phyloP scores from a whole-genome alignment of 2,329 filamentous ascomycete species.

The Ophiostoma populinum region DNA sequence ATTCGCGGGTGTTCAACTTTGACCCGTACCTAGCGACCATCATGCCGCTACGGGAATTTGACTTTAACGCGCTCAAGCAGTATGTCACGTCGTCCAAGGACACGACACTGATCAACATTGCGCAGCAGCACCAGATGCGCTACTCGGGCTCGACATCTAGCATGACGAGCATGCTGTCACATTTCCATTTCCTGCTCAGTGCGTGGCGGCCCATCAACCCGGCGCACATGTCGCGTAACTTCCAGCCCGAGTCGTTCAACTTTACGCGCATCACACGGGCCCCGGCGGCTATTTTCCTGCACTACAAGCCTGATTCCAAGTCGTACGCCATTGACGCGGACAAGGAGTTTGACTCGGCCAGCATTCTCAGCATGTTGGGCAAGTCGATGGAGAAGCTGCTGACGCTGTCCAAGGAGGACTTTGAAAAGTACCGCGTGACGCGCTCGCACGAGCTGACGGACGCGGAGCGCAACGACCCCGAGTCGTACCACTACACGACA shows the following conservation, averaged over 20 bases:
- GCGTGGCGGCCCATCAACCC: slow-evolving; percentile 60
- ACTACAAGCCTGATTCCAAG: slow-evolving; percentile 64
- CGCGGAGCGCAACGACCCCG: slow-evolving; percentile 52
- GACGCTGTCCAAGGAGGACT: slow-evolving; percentile 66
- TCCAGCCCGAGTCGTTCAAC: slow-evolving; percentile 39
- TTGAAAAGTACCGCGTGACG: slow-evolving; percentile 62
- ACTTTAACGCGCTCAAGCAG: slow-evolving; percentile 68
- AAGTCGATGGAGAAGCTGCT: slow-evolving; percentile 95
- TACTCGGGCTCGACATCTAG: slow-evolving; percentile 94
- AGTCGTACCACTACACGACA: slow-evolving; percentile 76
- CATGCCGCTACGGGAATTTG: slow-evolving; percentile 85
- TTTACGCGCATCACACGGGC: slow-evolving; percentile 59
- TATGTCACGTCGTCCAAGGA: slow-evolving; percentile 92
- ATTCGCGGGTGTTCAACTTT: slow-evolving; percentile 85
- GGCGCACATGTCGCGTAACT: slow-evolving; percentile 47
- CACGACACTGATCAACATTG: slow-evolving; percentile 48
- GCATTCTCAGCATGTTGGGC: slow-evolving; percentile 77
- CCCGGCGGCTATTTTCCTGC: slow-evolving; percentile 66
- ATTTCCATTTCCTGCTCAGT: slow-evolving; percentile 87
- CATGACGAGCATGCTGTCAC: slow-evolving; percentile 73
- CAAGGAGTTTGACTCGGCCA: slow-evolving; percentile 74
- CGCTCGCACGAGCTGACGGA: slow-evolving; percentile 52
- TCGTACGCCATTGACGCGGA: slow-evolving; percentile 91
- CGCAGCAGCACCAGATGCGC: slow-evolving; percentile 48
- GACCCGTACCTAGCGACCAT: slow-evolving; percentile 86